A percentile compares a stretch with the other conserved stretches of the same genome.
Evolutionary conservation across 2,329 filamentous ascomycete genomes (phyloP).

Genomic region (Cercospora sp.): DNA sequence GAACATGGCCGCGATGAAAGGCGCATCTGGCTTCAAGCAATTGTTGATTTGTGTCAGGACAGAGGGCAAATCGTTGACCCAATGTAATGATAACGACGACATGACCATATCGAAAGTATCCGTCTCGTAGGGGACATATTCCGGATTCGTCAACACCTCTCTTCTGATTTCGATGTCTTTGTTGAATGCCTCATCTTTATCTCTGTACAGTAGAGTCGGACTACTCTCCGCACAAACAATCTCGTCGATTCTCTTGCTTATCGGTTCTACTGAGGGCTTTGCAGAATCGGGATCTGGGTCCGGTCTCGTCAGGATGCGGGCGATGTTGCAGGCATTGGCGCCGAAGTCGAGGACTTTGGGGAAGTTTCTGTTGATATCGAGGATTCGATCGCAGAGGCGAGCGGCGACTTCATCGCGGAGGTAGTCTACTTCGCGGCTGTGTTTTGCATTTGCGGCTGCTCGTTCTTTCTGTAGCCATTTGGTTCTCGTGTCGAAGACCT

Average conservation of each 20-base stretch:
- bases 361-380: constrained; percentile 91
- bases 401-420: constrained; percentile 87
- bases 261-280: constrained; percentile 61
- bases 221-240: constrained; percentile 84
- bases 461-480: constrained; percentile 94
- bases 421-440: constrained; percentile 83
- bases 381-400: constrained; percentile 78
- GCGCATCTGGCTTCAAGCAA: constrained; percentile 82
- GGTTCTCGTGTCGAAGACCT: constrained; percentile 84
- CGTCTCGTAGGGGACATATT: constrained; percentile 72
- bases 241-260: constrained; percentile 69
- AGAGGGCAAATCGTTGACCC: constrained; percentile 94
- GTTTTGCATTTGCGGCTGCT: constrained; percentile 67
- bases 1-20: constrained; percentile 94
- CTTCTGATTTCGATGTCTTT: constrained; percentile 69
- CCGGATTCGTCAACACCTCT: constrained; percentile 71
- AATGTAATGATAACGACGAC: constrained; percentile 87
- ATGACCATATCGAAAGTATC: constrained; percentile 85
- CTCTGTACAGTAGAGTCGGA: constrained; percentile 73
- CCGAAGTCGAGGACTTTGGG: constrained; percentile 85
- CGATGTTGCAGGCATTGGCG: constrained; percentile 93
- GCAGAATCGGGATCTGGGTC: constrained; percentile 66
- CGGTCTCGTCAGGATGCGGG: constrained; percentile 67
- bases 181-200: constrained; percentile 74
- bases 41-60: constrained; percentile 81